phyloP scores from a whole-genome alignment of 2,329 filamentous ascomycete species.

The Remersonia thermophila region DNA sequence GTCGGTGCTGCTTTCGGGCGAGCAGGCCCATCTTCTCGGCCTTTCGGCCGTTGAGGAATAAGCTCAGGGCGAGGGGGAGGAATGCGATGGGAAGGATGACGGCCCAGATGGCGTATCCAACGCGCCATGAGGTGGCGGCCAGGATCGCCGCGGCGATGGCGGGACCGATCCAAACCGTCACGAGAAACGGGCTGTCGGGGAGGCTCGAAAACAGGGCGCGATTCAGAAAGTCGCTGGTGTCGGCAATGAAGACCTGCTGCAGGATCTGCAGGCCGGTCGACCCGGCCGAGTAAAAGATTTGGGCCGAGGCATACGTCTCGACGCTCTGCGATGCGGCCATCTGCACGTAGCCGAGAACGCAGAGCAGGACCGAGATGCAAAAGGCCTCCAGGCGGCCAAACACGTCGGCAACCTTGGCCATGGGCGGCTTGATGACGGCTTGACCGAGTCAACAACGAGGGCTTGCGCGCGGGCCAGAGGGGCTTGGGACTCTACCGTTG shows the following conservation, averaged over 20 bases:
- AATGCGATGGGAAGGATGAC: slow-evolving; percentile 46
- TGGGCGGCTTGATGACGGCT: slow-evolving; percentile 47
- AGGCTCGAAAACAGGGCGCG: slow-evolving; percentile 47
- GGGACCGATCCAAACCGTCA: slow-evolving; percentile 49
- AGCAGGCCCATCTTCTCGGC: slow-evolving; percentile 36
- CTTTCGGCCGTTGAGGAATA: slow-evolving; percentile 39
- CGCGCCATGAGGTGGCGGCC: slow-evolving; percentile 40
- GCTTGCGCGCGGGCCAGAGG: background rate
- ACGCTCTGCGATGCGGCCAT: slow-evolving; percentile 44
- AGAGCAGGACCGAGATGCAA: slow-evolving; percentile 38
- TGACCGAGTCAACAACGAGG: background rate
- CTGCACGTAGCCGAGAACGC: slow-evolving; percentile 43
- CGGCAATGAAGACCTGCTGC: slow-evolving; percentile 53
- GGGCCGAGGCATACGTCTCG: slow-evolving; percentile 38
- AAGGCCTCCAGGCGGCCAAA: slow-evolving; percentile 51
- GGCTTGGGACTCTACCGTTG: slow-evolving; percentile 31
- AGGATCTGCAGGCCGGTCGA: slow-evolving; percentile 44
- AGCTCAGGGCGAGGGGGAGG: slow-evolving; percentile 38
- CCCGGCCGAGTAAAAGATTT: slow-evolving; percentile 49
- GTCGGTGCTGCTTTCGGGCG: slow-evolving; percentile 21
- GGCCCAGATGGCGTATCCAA: slow-evolving; percentile 51
- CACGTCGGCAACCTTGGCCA: slow-evolving; percentile 50
- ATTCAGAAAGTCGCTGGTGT: slow-evolving; percentile 47
- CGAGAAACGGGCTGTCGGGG: slow-evolving; percentile 46
- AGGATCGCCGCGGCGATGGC: slow-evolving; percentile 37